Evolutionary conservation across 2,329 filamentous ascomycete species (phyloP).

Genomic region (Chlorencoelia australis): DNA sequence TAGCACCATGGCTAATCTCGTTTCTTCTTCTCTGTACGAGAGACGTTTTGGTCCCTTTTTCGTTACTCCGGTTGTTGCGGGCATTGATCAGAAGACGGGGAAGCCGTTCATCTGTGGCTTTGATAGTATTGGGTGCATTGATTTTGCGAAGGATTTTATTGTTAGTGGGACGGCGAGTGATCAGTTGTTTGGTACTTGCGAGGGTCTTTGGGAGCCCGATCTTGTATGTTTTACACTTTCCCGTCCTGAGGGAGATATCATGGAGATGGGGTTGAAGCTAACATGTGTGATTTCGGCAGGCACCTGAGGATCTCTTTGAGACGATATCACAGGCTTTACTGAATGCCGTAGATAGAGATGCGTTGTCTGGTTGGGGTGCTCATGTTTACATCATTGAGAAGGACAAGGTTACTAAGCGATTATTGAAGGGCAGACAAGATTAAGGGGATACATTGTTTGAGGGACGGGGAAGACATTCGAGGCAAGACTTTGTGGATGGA

Average conservation of each 20-base stretch:
- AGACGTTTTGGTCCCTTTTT: conserved; percentile 94
- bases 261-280: too few species aligned
- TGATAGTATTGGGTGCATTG: conserved; percentile 98
- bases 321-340: conserved; percentile 93
- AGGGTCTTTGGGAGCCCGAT: conserved; percentile 95
- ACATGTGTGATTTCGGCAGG: too few species aligned
- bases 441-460: conserved; percentile 33
- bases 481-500: conserved; percentile 6
- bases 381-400: conserved; percentile 99
- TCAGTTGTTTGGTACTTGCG: conserved; percentile 97
- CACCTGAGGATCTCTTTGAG: conserved; percentile 91
- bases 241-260: neutral
- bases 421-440: conserved; percentile 96
- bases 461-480: conserved; percentile 1
- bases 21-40: conserved; percentile 87
- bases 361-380: conserved; percentile 93
- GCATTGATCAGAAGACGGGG: conserved; percentile 86
- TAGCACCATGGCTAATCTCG: conserved; percentile 91
- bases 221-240: conserved; percentile 51
- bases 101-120: conserved; percentile 98
- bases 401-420: conserved; percentile 97
- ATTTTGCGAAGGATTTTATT: conserved; percentile 99
- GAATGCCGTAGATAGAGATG: conserved; percentile 93
- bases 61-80: conserved; percentile 86
- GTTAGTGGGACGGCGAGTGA: conserved; percentile 93